Evolutionary conservation across 2,329 filamentous ascomycete genomes (phyloP).

Genomic region (Aspergillus tamarii): DNA sequence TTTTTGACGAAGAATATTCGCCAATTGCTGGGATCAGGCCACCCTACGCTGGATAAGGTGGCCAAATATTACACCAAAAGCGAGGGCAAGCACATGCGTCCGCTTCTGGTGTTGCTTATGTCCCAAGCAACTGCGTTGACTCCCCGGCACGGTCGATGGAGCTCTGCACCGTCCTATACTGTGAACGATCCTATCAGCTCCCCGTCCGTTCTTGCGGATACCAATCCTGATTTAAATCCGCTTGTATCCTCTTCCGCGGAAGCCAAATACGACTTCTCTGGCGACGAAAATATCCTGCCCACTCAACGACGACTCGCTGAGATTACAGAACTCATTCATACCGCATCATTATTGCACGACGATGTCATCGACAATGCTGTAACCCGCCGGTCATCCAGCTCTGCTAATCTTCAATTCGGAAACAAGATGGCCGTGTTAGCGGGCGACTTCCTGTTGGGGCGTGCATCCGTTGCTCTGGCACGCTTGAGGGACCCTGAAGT

Average conservation of each 20-base stretch:
- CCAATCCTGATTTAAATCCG: constrained; percentile 71
- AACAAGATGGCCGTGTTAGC: constrained; percentile 99
- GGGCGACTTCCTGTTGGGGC: constrained; percentile 91
- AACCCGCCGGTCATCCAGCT: constrained; percentile 79
- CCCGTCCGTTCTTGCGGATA: constrained; percentile 70
- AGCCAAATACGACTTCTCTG: constrained; percentile 41
- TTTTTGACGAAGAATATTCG: constrained; percentile 92
- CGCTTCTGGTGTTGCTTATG: constrained; percentile 94
- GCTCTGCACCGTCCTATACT: constrained; percentile 34
- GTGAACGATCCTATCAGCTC: constrained; percentile 67
- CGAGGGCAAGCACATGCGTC: constrained; percentile 95
- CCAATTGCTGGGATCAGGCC: constrained; percentile 88
- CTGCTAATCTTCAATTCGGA: constrained; percentile 91
- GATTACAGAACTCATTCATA: constrained; percentile 97
- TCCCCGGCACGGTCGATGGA: constrained; percentile 60
- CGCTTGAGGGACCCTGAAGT: constrained; percentile 91
- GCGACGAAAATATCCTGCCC: constrained; percentile 73
- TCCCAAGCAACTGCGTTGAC: constrained; percentile 86
- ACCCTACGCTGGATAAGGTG: constrained; percentile 90
- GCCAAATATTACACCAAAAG: constrained; percentile 98
- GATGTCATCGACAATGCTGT: constrained; percentile 95
- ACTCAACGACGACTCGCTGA: constrained; percentile 90
- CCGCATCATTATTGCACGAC: constrained; percentile 93
- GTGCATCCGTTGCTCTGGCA: constrained; percentile 90
- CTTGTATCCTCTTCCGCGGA: constrained; percentile 52